Evolutionary conservation across 2,329 filamentous ascomycete genomes (phyloP), one percentile per base, ranked within the genome.

Genomic region (Diplodia seriata): DNA sequence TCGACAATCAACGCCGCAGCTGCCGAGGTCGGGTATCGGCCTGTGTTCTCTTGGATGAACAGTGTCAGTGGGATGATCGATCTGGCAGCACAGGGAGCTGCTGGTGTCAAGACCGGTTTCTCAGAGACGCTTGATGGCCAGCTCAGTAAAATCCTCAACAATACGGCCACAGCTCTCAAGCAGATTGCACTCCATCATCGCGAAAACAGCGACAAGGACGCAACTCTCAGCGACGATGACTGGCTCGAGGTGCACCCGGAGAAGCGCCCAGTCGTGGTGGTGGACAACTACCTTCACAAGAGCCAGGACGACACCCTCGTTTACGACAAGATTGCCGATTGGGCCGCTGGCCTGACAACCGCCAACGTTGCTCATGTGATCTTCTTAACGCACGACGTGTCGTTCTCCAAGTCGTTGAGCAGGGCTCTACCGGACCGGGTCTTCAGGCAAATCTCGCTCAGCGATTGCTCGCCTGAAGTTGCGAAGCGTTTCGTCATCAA

Each of bases 31-130:
- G 94, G 95, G 9, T 98, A 97, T 76, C 86, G 91, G 9, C 95
- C 95, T 0, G 89, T 99, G 0, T 99, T 99, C 77, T 96, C 92
- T 0, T 98, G 94, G 92, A 91, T 96, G 81, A 97, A 98, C 79
- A 97, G 89, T 74, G 88, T 98, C 71, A 97, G 92, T 79, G 97
- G 93, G 76, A 87, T 97, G 80, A 85, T 97, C 71, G 95, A 98
- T 73, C 86, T 98, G 47, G 95, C 94, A 26, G 92, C 95, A 1
- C 94, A 97, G 77, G 92, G 94, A 73, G 95, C 95, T 14, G 97
- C 94, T 23, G 94, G 94, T 14, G 91, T 96, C 68, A 97, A 98
- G 80, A 91, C 93, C 6, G 94, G 94, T 8, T 97, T 98, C 76
- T 96, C 92, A 0, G 94, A 97, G 76, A 97, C 93, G 0, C 82